Percentiles rank a stretch among this genome's conserved stretches.
Evolutionary conservation across 352 stramenopile species (phyloP).

Genomic region (Globisporangium lucens): DNA sequence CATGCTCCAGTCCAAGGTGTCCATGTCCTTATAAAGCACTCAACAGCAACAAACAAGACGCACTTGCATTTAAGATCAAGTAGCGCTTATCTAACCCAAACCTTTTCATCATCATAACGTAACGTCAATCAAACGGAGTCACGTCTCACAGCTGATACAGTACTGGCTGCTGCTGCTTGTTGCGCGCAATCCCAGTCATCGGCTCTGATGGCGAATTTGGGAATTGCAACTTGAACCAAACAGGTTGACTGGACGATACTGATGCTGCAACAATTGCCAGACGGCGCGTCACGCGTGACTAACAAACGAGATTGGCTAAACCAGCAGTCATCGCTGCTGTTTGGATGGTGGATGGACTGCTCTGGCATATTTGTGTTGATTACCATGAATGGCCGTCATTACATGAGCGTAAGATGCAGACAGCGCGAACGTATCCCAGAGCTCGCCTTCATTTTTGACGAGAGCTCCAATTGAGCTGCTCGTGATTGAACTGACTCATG

Average conservation of each 20-base stretch:
- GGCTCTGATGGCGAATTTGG: background rate
- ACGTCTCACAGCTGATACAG: background rate
- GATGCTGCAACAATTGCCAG: background rate
- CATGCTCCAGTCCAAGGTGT: slow-evolving; percentile 33
- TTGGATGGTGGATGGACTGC: background rate
- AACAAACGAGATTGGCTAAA: background rate
- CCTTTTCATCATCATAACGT: background rate
- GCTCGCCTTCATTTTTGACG: too few relatives aligned
- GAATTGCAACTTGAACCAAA: background rate
- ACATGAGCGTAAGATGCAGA: background rate
- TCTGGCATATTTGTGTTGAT: background rate
- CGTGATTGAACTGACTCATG: background rate
- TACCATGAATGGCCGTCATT: background rate
- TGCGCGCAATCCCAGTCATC: background rate
- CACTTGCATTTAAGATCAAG: background rate
- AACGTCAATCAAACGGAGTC: background rate
- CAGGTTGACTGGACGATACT: background rate
- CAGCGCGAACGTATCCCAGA: too few relatives aligned
- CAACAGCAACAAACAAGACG: background rate
- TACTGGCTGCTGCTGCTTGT: background rate
- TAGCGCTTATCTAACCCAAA: background rate
- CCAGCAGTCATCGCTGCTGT: background rate
- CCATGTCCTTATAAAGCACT: slow-evolving; percentile 12
- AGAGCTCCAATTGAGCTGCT: background rate
- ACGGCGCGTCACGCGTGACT: background rate